Conservation (phyloP, 2,329 filamentous ascomycete species). For the Dryadomyces quercivorus region DNA sequence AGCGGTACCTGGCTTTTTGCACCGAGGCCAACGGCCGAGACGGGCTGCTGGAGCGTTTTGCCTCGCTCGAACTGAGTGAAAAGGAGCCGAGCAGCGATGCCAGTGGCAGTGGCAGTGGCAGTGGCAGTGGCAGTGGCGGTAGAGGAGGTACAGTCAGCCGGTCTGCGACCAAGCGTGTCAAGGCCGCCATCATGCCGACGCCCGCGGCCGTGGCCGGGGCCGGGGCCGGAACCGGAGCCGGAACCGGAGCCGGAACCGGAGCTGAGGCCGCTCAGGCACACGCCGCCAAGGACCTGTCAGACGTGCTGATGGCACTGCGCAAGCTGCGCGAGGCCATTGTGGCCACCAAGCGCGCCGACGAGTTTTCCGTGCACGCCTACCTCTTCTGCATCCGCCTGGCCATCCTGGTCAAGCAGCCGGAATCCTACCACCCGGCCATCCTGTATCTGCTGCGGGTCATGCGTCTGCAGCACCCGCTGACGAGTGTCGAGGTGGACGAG, state of each 20-base stretch:
- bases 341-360: constrained; percentile 60
- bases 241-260: neutral
- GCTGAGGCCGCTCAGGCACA: neutral
- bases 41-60: constrained; percentile 63
- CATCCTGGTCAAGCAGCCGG: constrained; percentile 68
- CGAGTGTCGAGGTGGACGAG: constrained; percentile 62
- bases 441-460: constrained; percentile 64
- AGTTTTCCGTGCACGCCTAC: constrained; percentile 80
- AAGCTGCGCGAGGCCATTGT: constrained; percentile 88
- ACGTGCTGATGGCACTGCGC: constrained; percentile 71
- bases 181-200: neutral
- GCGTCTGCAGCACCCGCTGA: constrained; percentile 55
- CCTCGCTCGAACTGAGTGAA: constrained; percentile 39
- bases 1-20: constrained; percentile 84
- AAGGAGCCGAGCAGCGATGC: neutral
- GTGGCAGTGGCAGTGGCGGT: neutral
- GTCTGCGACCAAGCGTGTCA: neutral
- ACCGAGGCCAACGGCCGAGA: constrained; percentile 58
- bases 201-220: neutral
- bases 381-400: constrained; percentile 81
- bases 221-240: neutral
- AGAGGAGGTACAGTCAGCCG: neutral
- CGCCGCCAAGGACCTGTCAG: constrained; percentile 49
- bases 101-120: neutral
- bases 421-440: constrained; percentile 83